A percentile compares a stretch with the other conserved stretches of the same genome.
Evolutionary conservation across 352 stramenopile genomes (phyloP).

Genomic region (Plasmopara viticola): DNA sequence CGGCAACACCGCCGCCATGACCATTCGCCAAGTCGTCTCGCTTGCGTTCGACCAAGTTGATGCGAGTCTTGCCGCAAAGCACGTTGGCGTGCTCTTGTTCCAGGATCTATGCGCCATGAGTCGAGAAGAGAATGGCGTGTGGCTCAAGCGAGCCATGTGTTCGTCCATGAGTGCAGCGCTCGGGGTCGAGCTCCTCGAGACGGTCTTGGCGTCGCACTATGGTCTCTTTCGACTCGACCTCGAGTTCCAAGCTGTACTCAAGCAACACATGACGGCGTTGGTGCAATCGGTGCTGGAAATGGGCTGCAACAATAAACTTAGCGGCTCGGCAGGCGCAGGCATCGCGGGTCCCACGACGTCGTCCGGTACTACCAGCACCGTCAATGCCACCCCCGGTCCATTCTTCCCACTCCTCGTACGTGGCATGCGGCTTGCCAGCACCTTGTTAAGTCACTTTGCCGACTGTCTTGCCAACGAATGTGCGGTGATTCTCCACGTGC

Average conservation of each 20-base stretch:
- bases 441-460: slow-evolving; percentile 72
- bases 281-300: slow-evolving; percentile 68
- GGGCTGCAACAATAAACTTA: slow-evolving; percentile 45
- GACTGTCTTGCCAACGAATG: slow-evolving; percentile 59
- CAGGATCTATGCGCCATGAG: slow-evolving; percentile 85
- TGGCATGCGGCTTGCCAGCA: slow-evolving; percentile 74
- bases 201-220: slow-evolving; percentile 56
- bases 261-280: slow-evolving; percentile 74
- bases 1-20: slow-evolving; percentile 84
- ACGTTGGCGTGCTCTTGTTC: slow-evolving; percentile 77
- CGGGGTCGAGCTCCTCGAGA: slow-evolving; percentile 74
- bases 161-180: slow-evolving; percentile 75
- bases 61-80: slow-evolving; percentile 59
- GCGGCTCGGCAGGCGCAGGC: slow-evolving; percentile 24
- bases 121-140: slow-evolving; percentile 76
- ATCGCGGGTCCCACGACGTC: slow-evolving; percentile 24
- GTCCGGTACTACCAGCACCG: slow-evolving; percentile 34
- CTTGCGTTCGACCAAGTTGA: slow-evolving; percentile 81
- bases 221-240: slow-evolving; percentile 59
- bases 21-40: slow-evolving; percentile 82
- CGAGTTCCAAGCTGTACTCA: slow-evolving; percentile 72
- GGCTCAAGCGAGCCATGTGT: slow-evolving; percentile 71
- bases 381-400: slow-evolving; percentile 18
- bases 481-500: slow-evolving; percentile 45
- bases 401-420: slow-evolving; percentile 82